Evolutionary conservation across 495 filamentous ascomycete genomes (phyloP).

Genomic region (Penicillium flavigenum): DNA sequence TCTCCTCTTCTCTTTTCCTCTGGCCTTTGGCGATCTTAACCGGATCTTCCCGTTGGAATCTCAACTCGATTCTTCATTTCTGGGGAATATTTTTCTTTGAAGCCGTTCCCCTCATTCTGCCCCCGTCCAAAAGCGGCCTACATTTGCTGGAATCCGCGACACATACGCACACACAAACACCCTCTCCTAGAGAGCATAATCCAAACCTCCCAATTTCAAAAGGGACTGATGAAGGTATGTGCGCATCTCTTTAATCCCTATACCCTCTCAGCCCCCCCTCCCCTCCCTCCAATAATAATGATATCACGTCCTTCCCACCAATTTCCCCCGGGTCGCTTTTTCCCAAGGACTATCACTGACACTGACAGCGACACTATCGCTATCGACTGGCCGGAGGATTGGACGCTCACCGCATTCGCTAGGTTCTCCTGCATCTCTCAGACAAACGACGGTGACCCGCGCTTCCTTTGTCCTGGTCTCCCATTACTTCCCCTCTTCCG

Average conservation of each 20-base stretch:
- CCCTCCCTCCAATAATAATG: constrained; percentile 25
- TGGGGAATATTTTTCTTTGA: neutral
- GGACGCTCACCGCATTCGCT: constrained; percentile 23
- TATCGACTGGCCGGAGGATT: constrained; percentile 17
- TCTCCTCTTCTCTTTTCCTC: constrained; percentile 17
- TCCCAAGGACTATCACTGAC: constrained; percentile 16
- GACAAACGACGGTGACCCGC: constrained; percentile 34
- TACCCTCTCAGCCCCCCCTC: constrained; percentile 8
- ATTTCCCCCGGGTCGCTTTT: constrained; percentile 7
- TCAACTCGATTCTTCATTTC: neutral
- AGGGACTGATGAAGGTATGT: constrained; percentile 38
- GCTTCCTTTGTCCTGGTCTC: constrained; percentile 29
- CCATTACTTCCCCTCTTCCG: constrained; percentile 26
- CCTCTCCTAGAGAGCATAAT: constrained; percentile 2
- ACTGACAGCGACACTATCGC: constrained; percentile 20
- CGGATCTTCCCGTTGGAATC: neutral
- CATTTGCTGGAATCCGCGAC: constrained; percentile 25
- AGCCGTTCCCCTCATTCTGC: constrained; percentile 2
- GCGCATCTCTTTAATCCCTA: constrained; percentile 12
- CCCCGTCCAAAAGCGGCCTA: constrained; percentile 10
- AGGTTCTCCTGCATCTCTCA: constrained; percentile 23
- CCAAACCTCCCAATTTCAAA: constrained; percentile 24
- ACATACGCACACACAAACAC: constrained; percentile 29
- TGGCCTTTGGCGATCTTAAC: constrained; percentile 10
- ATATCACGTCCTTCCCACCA: constrained; percentile 23